Evolutionary conservation across 176 grass and related monocot genomes (phyloP).

Genomic region (Rhynchospora pubera): DNA sequence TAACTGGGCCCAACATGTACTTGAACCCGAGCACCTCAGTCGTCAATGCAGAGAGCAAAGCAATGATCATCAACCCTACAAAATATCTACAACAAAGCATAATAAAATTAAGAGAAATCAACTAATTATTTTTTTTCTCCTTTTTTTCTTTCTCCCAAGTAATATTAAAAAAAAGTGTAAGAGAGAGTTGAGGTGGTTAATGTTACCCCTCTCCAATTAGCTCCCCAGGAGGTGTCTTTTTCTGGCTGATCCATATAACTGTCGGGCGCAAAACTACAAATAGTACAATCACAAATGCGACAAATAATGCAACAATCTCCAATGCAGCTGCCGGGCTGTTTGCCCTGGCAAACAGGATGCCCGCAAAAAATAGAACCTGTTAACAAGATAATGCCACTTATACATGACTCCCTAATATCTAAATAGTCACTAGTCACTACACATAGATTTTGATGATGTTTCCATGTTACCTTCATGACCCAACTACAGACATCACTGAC

Average conservation of each 20-base stretch:
- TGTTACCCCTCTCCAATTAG: conserved; percentile 9
- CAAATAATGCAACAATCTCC: background rate
- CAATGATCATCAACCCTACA: conserved; percentile 38
- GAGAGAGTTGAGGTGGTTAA: background rate
- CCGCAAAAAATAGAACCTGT: conserved; percentile 9
- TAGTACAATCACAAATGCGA: background rate
- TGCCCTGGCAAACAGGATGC: background rate
- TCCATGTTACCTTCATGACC: conserved; percentile 26
- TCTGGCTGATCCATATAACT: background rate
- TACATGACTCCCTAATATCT: background rate
- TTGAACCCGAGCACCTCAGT: conserved; percentile 63
- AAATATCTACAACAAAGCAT: conserved; percentile 29
- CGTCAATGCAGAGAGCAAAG: conserved; percentile 42
- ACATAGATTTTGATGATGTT: background rate
- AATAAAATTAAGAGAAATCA: background rate
- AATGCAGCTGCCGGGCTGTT: background rate
- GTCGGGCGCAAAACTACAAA: conserved; percentile 1
- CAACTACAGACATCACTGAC: conserved; percentile 58
- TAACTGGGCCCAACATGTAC: conserved; percentile 53
- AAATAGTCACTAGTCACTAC: background rate
- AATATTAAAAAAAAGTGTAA: background rate
- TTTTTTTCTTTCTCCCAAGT: background rate
- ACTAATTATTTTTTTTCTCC: background rate
- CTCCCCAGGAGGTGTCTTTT: background rate
- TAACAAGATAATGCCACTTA: background rate